Percentiles rank a stretch among this genome's conserved stretches.
Evolutionary conservation across 139 green algal species (phyloP).

Genomic region (Ettlia oleoabundans): DNA sequence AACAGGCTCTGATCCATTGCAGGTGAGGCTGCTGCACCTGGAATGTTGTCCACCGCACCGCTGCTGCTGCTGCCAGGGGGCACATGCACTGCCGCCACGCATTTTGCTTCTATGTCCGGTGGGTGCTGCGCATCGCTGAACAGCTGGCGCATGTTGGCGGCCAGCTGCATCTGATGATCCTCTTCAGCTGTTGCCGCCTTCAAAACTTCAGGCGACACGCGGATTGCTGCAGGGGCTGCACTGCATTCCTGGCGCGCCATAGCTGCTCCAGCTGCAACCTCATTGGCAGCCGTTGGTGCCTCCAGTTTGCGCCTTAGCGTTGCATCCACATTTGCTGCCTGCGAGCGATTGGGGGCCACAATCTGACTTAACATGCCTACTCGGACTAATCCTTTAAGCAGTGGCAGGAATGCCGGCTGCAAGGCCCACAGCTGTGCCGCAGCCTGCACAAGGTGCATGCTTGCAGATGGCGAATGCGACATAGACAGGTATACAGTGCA

Average conservation of each 20-base stretch:
- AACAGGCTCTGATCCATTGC: slow-evolving; percentile 55
- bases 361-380: no score
- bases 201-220: no score
- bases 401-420: no score
- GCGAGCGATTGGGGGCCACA: not conserved
- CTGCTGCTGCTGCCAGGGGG: slow-evolving; percentile 21
- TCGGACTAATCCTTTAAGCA: no score
- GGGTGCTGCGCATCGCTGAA: slow-evolving; percentile 33
- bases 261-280: no score
- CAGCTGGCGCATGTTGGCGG: slow-evolving; percentile 12
- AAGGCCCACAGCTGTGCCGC: no score
- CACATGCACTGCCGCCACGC: slow-evolving; percentile 56
- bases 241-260: no score
- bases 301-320: slow-evolving; percentile 23
- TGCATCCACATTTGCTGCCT: slow-evolving; percentile 51
- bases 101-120: slow-evolving; percentile 69
- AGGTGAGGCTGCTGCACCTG: not conserved
- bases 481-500: not conserved
- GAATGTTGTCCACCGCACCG: not conserved
- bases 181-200: not conserved
- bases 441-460: slow-evolving; percentile 5
- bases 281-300: slow-evolving; percentile 9
- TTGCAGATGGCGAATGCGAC: no score
- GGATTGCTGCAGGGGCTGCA: not conserved
- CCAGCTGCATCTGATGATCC: not conserved